Evolutionary conservation across 164 flowering plant genomes (phyloP), one percentile per base, ranked within the genome.

Genomic region (Paratinospora sagittata): DNA sequence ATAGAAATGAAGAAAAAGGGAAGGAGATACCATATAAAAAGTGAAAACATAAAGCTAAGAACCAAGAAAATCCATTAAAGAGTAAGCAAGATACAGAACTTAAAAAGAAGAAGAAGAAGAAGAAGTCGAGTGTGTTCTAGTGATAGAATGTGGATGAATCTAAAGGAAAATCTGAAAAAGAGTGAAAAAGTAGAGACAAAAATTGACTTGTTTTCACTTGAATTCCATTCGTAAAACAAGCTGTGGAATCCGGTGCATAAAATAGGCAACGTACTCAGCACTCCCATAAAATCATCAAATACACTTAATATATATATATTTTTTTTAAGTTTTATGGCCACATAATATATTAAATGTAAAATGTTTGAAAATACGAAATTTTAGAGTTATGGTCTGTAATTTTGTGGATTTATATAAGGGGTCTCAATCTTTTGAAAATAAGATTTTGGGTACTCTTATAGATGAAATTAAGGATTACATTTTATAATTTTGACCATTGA

Each of bases 61-160:
- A 73, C 72, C 34, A 66, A 37, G 70, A 63, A 49, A 43, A n/a
- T 68, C 36, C 65, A 45, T 72, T 60, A 34, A 27, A 45, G 17
- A 66, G 9, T 58, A 16, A 66, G 16, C 58, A 16, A 49, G 58
- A 47, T 8, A 67, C 12, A 43, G 41, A 74, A 52, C 14, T 23
- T 33, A 24, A 69, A 24, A 69, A 75, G 61, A 66, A 72, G 33
- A 66, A 37, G 47, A 71, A 55, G 24, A 55, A 30, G 34, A 30
- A 30, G 34, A 30, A 30, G n/a, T n/a, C n/a, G 34, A 30, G 34
- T 2, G 34, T 30, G 34, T 30, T 30, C 3, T 30, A 1, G 34
- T 4, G 4, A n/a, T n/a, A n/a, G 61, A 55, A 55, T 55, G 61
- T 55, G 1, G 47, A 43, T 43, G 12, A 43, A 43, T 55, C 24